Evolutionary conservation across 345 rosid genomes (phyloP), one percentile per base, ranked within the genome.

Genomic region (Theobroma cacao): DNA sequence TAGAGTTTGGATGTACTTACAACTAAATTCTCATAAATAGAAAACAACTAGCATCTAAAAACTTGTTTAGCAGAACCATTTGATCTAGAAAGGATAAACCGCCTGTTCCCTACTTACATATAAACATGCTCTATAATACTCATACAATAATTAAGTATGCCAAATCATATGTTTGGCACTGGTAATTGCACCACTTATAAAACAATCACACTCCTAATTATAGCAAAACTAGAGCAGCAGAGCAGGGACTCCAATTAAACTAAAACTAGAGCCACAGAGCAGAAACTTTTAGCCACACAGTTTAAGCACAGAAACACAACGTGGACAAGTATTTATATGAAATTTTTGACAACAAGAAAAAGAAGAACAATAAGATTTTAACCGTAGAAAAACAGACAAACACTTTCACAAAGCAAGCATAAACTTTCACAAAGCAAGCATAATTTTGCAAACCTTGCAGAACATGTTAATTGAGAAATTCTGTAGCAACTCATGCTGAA

Each of bases 401-500:
- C 52, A 52, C 38, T 13, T 9, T 50, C 43, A 20, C 11, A 31
- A 68, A 67, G 56, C 12, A 65, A 76, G n/a, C 59, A 67, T 26
- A 20, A 52, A 52, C 38, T 13, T 9, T 50, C 43, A 20, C 11
- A 31, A 68, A 67, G 56, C 12, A 65, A 76, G n/a, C 59, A 67
- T 26, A 20, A 75, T 26, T 79, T 36, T 40, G 55, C 68, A 81
- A 75, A 95, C 99, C 98, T 97, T 97, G 94, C 99, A 97, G 86
- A 97, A 97, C 92, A 94, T 89, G 85, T 97, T 93, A 84, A 92
- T 89, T 68, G 97, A 90, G 77, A 97, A 97, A 84, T 97, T 91
- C 64, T 93, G 99, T 77, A 97, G 99, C 80, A 97, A 89, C 88
- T 94, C 99, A 53, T 97, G 99, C 87, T 97, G 98, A 87, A 97